These are phyloP conservation scores for Astragalus membranaceus DNA, from an alignment of 306 rosid genomes.

Conservation along the genomic window DNA sequence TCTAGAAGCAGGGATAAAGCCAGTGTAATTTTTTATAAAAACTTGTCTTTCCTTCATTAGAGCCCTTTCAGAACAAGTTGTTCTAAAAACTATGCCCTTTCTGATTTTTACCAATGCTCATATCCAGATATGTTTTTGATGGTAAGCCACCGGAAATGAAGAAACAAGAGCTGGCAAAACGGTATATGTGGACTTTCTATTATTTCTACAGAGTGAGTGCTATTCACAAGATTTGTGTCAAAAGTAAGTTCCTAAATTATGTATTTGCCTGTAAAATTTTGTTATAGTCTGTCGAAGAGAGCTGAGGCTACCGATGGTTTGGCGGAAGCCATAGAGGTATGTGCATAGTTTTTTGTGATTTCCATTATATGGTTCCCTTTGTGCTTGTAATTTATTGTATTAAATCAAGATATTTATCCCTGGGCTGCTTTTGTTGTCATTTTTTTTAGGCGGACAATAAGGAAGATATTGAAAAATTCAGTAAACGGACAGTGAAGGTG, in stretches of 20 bases:
- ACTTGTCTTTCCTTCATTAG: neutral
- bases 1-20: constrained; percentile 93
- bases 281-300: constrained; percentile 59
- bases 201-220: neutral
- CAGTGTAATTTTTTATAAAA: constrained; percentile 41
- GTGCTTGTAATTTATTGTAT: neutral
- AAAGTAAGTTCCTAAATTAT: neutral
- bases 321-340: constrained; percentile 68
- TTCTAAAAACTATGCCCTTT: neutral
- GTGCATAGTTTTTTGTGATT: neutral
- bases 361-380: neutral
- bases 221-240: neutral
- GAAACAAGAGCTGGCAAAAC: constrained; percentile 89
- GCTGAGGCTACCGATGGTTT: constrained; percentile 74
- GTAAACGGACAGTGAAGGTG: constrained; percentile 96
- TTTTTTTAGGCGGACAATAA: constrained; percentile 59
- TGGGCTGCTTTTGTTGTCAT: constrained; percentile 24
- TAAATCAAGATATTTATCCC: neutral
- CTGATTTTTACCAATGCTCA: neutral
- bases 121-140: constrained; percentile 81
- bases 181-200: constrained; percentile 38
- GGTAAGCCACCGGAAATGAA: constrained; percentile 92
- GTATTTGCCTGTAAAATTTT: constrained; percentile 15
- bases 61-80: neutral
- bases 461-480: constrained; percentile 91